These are phyloP conservation scores for Friedmanniomyces simplex DNA, from an alignment of 495 filamentous ascomycete species.

Conservation along the genomic window DNA sequence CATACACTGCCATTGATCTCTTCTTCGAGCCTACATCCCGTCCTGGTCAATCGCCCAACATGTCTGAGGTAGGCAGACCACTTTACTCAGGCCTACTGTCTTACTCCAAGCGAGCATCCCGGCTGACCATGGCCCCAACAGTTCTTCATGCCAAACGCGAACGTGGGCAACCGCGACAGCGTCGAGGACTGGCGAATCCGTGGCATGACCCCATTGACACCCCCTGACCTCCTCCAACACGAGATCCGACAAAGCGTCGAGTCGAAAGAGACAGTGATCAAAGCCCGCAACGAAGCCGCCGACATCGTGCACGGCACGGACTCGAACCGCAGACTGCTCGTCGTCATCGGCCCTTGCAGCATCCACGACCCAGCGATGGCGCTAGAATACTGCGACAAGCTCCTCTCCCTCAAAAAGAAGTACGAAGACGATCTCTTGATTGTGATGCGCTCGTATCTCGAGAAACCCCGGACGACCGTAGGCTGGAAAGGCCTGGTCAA, in stretches of 20 bases:
- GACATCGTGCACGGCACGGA: constrained; percentile 73
- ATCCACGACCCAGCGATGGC: constrained; percentile 93
- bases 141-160: constrained; percentile 86
- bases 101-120: not conserved
- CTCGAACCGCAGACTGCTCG: constrained; percentile 64
- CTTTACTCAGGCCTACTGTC: not conserved
- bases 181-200: constrained; percentile 89
- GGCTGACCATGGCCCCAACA: constrained; percentile 17
- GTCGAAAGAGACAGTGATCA: constrained; percentile 69
- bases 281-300: constrained; percentile 70
- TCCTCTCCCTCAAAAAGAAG: constrained; percentile 77
- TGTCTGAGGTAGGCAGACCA: constrained; percentile 18
- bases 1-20: not conserved
- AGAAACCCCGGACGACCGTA: constrained; percentile 97
- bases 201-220: constrained; percentile 78
- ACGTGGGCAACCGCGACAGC: constrained; percentile 54
- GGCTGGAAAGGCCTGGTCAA: constrained; percentile 99
- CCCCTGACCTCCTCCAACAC: constrained; percentile 89
- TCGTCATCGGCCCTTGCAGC: constrained; percentile 91
- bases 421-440: constrained; percentile 83
- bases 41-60: constrained; percentile 2
- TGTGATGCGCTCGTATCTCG: constrained; percentile 95
- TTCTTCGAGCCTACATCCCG: not conserved
- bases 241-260: constrained; percentile 73
- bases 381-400: constrained; percentile 81